Conservation (phyloP, 148 eudicot species). For the Vaccinium macrocarpon region DNA sequence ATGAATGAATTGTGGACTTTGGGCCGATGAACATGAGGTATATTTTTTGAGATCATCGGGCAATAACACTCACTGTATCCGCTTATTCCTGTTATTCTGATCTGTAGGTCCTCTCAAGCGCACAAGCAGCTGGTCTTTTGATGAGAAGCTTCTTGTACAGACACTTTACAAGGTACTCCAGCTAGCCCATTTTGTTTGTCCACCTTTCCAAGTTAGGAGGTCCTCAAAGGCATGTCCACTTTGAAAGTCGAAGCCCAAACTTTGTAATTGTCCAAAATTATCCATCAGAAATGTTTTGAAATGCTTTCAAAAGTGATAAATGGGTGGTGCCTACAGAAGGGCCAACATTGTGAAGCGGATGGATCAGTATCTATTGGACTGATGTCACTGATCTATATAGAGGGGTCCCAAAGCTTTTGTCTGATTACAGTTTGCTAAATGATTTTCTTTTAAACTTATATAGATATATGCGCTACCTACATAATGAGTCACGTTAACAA, state of each 20-base stretch:
- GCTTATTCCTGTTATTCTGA: constrained; percentile 1
- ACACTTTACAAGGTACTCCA: constrained; percentile 75
- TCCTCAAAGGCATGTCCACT: not conserved
- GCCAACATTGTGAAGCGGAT: no score
- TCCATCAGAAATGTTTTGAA: not conserved
- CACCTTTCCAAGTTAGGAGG: not conserved
- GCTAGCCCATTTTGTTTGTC: not conserved
- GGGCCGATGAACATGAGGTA: constrained; percentile 5
- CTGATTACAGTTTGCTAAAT: not conserved
- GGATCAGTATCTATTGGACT: not conserved
- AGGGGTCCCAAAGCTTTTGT: not conserved
- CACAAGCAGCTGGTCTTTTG: constrained; percentile 81
- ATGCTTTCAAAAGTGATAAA: not conserved
- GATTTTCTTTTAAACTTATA: not conserved
- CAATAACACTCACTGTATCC: not conserved
- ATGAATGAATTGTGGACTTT: not conserved
- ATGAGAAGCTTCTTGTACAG: constrained; percentile 85
- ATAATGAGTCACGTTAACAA: not conserved
- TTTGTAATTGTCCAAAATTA: not conserved
- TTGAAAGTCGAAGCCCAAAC: not conserved
- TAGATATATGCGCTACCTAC: not conserved
- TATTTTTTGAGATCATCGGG: not conserved
- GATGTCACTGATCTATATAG: not conserved
- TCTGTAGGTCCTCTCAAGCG: constrained; percentile 70
- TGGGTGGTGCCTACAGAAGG: not conserved